Percentiles rank a stretch among this genome's conserved stretches.
phyloP scores from a whole-genome alignment of 345 rosid genomes.

The Mallotus nudiflorus region DNA sequence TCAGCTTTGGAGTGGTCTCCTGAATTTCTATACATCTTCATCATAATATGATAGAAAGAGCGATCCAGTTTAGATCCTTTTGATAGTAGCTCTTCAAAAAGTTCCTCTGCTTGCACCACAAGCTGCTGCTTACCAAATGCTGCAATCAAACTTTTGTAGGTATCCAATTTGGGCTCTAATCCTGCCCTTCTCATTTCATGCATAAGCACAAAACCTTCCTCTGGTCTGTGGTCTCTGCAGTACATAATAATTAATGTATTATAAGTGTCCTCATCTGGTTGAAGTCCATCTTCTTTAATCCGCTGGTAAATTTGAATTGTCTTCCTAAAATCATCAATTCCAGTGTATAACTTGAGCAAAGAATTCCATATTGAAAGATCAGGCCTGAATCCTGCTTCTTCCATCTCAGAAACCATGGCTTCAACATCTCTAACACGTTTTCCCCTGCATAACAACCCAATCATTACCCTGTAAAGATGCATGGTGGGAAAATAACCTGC shows the following conservation, averaged over 20 bases:
- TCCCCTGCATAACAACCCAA: slow-evolving; percentile 70
- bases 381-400: slow-evolving; percentile 80
- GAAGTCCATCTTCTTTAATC: slow-evolving; percentile 63
- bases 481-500: slow-evolving; percentile 90
- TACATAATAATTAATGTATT: slow-evolving; percentile 83
- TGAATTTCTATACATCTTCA: slow-evolving; percentile 78
- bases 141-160: slow-evolving; percentile 91
- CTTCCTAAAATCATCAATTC: slow-evolving; percentile 72
- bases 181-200: slow-evolving; percentile 69
- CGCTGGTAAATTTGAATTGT: slow-evolving; percentile 67
- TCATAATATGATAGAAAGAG: slow-evolving; percentile 86
- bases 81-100: slow-evolving; percentile 64
- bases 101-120: slow-evolving; percentile 72
- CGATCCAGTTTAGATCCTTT: slow-evolving; percentile 78
- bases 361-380: slow-evolving; percentile 87
- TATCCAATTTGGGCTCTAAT: slow-evolving; percentile 77
- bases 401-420: slow-evolving; percentile 87
- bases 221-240: slow-evolving; percentile 84
- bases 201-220: slow-evolving; percentile 77
- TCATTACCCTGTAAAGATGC: slow-evolving; percentile 88
- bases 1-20: slow-evolving; percentile 79
- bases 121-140: slow-evolving; percentile 76
- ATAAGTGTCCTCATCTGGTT: slow-evolving; percentile 85
- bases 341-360: slow-evolving; percentile 77
- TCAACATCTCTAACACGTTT: slow-evolving; percentile 84